Percentiles rank a stretch among this genome's conserved stretches.
Evolutionary conservation across 352 stramenopile species (phyloP).

Genomic region (Thalassiosira mediterranea): DNA sequence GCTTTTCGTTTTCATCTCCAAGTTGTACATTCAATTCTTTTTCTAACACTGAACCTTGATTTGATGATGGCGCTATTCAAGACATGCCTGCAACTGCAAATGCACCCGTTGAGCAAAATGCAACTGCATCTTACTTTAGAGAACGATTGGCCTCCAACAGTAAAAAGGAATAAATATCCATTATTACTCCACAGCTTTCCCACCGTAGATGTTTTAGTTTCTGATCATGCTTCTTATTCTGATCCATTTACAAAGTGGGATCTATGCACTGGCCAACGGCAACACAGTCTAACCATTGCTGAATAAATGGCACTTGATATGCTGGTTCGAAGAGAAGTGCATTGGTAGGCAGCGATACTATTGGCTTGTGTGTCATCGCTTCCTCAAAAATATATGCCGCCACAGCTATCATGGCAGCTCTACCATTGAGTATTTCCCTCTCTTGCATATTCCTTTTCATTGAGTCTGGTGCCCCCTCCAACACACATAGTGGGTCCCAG

Average conservation of each 20-base stretch:
- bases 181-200: no score
- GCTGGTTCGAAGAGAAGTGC: constrained; percentile 74
- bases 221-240: no score
- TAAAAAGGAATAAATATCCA: no score
- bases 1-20: no score
- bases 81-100: constrained; percentile 73
- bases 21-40: no score
- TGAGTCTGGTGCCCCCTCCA: constrained; percentile 62
- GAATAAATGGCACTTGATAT: constrained; percentile 76
- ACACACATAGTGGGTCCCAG: constrained; percentile 78
- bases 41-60: no score
- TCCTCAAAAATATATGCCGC: constrained; percentile 79
- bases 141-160: constrained; percentile 13
- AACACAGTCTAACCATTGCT: constrained; percentile 80
- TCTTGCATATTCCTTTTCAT: constrained; percentile 86
- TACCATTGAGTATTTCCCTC: constrained; percentile 83
- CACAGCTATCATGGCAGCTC: constrained; percentile 82
- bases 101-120: constrained; percentile 10
- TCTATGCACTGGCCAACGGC: constrained; percentile 13
- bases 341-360: constrained; percentile 71
- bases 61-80: no score
- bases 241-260: background rate
- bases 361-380: constrained; percentile 57
- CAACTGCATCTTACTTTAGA: constrained; percentile 43
- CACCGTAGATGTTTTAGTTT: no score